Conservation (phyloP, 345 rosid genomes). For the Psidium friedrichsthalianum region DNA sequence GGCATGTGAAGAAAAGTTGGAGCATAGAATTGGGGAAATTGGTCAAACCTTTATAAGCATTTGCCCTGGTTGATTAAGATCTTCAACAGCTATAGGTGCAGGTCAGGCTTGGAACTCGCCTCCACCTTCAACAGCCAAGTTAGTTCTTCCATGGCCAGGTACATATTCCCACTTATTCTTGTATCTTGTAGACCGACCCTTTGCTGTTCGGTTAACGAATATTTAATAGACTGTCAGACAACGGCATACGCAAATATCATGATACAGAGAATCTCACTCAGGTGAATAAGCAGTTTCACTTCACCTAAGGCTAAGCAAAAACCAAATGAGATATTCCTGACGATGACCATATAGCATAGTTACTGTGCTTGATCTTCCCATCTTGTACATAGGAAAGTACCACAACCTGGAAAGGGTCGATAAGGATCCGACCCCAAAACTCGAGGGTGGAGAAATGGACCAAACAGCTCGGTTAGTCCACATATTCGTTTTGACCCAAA, state of each 20-base stretch:
- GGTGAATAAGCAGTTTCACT: background rate
- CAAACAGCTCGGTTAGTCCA: background rate
- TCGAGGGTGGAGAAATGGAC: background rate
- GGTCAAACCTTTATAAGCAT: slow-evolving; percentile 43
- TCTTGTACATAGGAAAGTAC: background rate
- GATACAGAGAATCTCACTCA: background rate
- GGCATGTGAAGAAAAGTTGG: background rate
- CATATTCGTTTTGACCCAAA: background rate
- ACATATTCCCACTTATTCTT: slow-evolving; percentile 13
- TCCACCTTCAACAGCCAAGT: slow-evolving; percentile 38
- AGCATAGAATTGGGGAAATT: background rate
- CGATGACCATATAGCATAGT: background rate
- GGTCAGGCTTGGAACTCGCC: slow-evolving; percentile 30
- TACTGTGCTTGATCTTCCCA: background rate
- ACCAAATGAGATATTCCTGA: background rate
- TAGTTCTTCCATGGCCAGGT: slow-evolving; percentile 13
- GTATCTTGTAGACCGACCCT: slow-evolving; percentile 8
- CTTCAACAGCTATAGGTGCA: slow-evolving; percentile 34
- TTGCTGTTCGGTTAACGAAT: background rate
- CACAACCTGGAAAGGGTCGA: background rate
- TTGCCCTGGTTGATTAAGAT: slow-evolving; percentile 45
- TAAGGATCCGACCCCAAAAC: background rate
- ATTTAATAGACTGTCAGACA: background rate
- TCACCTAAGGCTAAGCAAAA: background rate
- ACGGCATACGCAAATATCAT: background rate